Evolutionary conservation across 179 eudicot species (phyloP), one percentile per base, ranked within the genome.

Genomic region (Silene noctiflora): DNA sequence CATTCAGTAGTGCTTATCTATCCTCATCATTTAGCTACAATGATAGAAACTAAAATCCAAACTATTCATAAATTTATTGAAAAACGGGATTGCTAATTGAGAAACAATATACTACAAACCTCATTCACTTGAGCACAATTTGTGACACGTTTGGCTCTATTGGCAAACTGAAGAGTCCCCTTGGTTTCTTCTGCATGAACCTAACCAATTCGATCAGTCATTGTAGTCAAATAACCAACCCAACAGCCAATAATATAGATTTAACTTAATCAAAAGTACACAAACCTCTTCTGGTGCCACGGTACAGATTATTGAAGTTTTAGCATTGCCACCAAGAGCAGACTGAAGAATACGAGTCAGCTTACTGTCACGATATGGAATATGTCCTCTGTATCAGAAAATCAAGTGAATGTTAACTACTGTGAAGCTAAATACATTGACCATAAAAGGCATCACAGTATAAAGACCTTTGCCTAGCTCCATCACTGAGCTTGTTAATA

Each of bases 251-350:
- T 11, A 48, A 66, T n/a, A 58, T 33, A 68, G 42, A 80, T 64
- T 14, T 25, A 48, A 73, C 25, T 39, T 1, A 20, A 51, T 25
- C 39, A 66, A 53, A 58, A 60, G 46, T 29, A 17, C 10, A 62
- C 69, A 29, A 31, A 94, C 98, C 94, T 94, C 97, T 81, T 92
- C 97, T 42, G 97, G 98, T 72, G 97, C 94, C 56, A 92, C 84
- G n/a, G 98, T 94, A 79, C 98, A 94, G 71, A 94, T 94, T 63
- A 94, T 94, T 78, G 97, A 91, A 58, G 97, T 95, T 86, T 95
- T 95, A 24, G 97, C 99, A 91, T 95, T 95, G 74, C 99, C 99
- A 73, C 99, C 99, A 68, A 95, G 92, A 76, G 99, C 94, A 83
- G 92, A 94, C 80, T 95, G 99, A 77, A 95, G 97, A 72, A 95